Evolutionary conservation across 1,139 yeast species (phyloP).

Genomic region (Suhomyces coccinellae): DNA sequence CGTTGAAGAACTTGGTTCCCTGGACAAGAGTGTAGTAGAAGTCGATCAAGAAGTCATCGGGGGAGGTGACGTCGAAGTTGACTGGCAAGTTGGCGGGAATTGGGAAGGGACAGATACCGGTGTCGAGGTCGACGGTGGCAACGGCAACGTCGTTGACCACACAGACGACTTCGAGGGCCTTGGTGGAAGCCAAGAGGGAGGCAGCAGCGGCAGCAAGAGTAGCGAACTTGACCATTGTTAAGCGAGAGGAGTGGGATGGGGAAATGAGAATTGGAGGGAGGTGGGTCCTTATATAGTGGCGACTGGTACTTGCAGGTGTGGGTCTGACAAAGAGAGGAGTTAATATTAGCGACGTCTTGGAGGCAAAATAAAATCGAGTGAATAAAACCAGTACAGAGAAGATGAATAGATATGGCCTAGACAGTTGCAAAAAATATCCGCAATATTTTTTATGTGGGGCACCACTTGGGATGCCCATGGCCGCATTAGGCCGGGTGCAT

Average conservation of each 20-base stretch:
- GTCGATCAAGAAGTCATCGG: slow-evolving; percentile 36
- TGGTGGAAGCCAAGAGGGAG: slow-evolving; percentile 20
- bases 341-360: neutral
- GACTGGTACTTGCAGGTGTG: neutral
- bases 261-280: neutral
- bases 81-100: slow-evolving; percentile 33
- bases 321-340: neutral
- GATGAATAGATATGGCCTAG: neutral
- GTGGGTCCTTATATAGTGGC: slow-evolving; percentile 1
- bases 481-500: neutral
- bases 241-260: slow-evolving; percentile 10
- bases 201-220: slow-evolving; percentile 21
- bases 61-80: slow-evolving; percentile 27
- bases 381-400: neutral
- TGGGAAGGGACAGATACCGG: slow-evolving; percentile 44
- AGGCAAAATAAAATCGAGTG: neutral
- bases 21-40: slow-evolving; percentile 37
- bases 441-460: neutral
- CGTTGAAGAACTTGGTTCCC: slow-evolving; percentile 30
- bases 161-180: slow-evolving; percentile 41
- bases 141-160: slow-evolving; percentile 33
- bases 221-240: slow-evolving; percentile 19
- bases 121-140: slow-evolving; percentile 42
- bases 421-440: slow-evolving; percentile 1
- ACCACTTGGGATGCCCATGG: neutral